Evolutionary conservation across 2,329 filamentous ascomycete species (phyloP).

Genomic region (Colletotrichum sp.): DNA sequence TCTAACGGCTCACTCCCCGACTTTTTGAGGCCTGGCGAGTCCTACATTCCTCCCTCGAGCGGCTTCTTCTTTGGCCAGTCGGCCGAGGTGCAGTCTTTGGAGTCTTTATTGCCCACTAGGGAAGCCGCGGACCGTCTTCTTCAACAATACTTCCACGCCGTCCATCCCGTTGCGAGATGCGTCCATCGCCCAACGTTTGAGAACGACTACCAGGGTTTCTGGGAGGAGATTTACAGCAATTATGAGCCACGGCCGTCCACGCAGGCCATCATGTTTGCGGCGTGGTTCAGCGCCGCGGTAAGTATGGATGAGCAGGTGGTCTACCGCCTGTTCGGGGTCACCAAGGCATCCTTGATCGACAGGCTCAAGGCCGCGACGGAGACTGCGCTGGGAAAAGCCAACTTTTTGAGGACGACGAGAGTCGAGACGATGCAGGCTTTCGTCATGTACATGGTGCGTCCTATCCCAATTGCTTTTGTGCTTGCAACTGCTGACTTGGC

Average conservation of each 20-base stretch:
- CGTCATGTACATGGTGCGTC: slow-evolving; percentile 74
- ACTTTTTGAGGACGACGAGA: slow-evolving; percentile 72
- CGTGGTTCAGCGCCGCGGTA: slow-evolving; percentile 71
- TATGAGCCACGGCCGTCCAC: slow-evolving; percentile 68
- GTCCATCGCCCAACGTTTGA: slow-evolving; percentile 73
- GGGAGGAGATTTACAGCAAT: slow-evolving; percentile 63
- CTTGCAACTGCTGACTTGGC: slow-evolving; percentile 24
- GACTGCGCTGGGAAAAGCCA: slow-evolving; percentile 69
- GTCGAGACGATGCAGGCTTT: slow-evolving; percentile 80
- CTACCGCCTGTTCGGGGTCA: slow-evolving; percentile 54
- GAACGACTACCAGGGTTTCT: slow-evolving; percentile 67
- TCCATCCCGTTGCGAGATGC: slow-evolving; percentile 72
- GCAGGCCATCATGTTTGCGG: slow-evolving; percentile 73
- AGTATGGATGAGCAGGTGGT: slow-evolving; percentile 65
- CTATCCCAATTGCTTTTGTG: neutral
- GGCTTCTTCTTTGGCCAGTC: slow-evolving; percentile 69
- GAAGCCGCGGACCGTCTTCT: slow-evolving; percentile 65
- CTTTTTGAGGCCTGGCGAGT: slow-evolving; percentile 67
- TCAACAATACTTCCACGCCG: slow-evolving; percentile 69
- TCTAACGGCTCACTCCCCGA: slow-evolving; percentile 42
- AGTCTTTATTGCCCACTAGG: slow-evolving; percentile 66
- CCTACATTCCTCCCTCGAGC: slow-evolving; percentile 72
- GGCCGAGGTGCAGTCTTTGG: slow-evolving; percentile 52
- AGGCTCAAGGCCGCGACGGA: slow-evolving; percentile 72
- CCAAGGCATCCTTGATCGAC: slow-evolving; percentile 63